Conservation (phyloP, 495 filamentous ascomycete species). For the Zalerion maritima region DNA sequence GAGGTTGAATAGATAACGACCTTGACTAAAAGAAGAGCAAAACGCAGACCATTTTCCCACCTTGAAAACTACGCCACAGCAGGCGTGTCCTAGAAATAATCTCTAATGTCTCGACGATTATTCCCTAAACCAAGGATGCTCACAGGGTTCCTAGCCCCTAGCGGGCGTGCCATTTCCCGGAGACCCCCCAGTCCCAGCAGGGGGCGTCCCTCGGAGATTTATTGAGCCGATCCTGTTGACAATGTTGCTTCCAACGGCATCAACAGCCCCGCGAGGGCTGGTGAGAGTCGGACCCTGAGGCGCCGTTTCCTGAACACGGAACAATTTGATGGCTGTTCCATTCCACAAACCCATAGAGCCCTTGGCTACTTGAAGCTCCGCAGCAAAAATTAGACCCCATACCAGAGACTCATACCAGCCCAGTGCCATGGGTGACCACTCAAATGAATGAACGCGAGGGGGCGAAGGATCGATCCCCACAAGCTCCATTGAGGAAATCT, state of each 20-base stretch:
- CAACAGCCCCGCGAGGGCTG: conserved; percentile 79
- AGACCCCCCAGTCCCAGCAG: background rate
- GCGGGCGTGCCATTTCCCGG: background rate
- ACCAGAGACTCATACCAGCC: conserved; percentile 94
- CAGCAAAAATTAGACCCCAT: conserved; percentile 89
- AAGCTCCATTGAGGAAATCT: conserved; percentile 27
- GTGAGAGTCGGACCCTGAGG: conserved; percentile 67
- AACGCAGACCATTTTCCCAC: too few relatives aligned
- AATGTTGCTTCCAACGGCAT: conserved; percentile 86
- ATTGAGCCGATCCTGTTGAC: conserved; percentile 77
- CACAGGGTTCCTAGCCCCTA: too few relatives aligned
- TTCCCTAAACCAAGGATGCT: too few relatives aligned
- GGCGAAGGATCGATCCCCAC: conserved; percentile 59
- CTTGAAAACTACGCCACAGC: too few relatives aligned
- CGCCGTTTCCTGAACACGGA: conserved; percentile 75
- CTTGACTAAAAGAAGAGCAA: too few relatives aligned
- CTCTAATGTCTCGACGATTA: too few relatives aligned
- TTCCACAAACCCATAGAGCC: conserved; percentile 96
- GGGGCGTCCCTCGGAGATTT: conserved; percentile 29
- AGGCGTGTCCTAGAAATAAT: too few relatives aligned
- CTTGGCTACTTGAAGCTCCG: conserved; percentile 74
- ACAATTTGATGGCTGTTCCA: conserved; percentile 72
- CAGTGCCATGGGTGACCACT: conserved; percentile 83
- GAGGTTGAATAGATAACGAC: too few relatives aligned
- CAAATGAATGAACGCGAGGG: conserved; percentile 73